These are phyloP conservation scores for Suhomyces prunicola DNA, from an alignment of 805 yeast genomes.

Conservation along the genomic window DNA sequence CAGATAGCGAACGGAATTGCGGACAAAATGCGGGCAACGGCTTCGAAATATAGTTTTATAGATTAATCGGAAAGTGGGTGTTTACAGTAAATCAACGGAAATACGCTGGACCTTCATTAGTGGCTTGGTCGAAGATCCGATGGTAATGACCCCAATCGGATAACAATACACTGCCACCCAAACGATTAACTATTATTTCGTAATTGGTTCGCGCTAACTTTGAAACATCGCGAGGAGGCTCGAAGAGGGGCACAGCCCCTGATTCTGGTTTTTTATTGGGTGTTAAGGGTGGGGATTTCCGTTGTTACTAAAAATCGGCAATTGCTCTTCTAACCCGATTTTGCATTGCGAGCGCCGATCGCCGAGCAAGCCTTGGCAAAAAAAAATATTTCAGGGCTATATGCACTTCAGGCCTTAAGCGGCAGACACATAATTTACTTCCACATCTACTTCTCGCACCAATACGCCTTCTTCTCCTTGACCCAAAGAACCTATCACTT, in stretches of 20 bases:
- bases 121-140: neutral
- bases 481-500: conserved; percentile 53
- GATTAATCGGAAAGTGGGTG: neutral
- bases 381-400: neutral
- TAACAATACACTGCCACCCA: neutral
- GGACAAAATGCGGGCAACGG: neutral
- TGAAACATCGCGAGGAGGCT: neutral
- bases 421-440: neutral
- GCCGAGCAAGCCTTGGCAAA: neutral
- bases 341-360: neutral
- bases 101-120: neutral
- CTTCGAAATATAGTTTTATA: neutral
- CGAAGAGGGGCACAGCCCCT: neutral
- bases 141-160: neutral
- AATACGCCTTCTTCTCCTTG: conserved; percentile 66
- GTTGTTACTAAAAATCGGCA: neutral
- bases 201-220: no score
- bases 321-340: neutral
- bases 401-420: neutral
- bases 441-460: conserved; percentile 43
- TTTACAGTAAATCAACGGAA: neutral
- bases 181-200: no score
- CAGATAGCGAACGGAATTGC: neutral
- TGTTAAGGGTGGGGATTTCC: neutral
- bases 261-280: neutral